Conservation (phyloP, 345 rosid genomes). For the Jatropha curcas region DNA sequence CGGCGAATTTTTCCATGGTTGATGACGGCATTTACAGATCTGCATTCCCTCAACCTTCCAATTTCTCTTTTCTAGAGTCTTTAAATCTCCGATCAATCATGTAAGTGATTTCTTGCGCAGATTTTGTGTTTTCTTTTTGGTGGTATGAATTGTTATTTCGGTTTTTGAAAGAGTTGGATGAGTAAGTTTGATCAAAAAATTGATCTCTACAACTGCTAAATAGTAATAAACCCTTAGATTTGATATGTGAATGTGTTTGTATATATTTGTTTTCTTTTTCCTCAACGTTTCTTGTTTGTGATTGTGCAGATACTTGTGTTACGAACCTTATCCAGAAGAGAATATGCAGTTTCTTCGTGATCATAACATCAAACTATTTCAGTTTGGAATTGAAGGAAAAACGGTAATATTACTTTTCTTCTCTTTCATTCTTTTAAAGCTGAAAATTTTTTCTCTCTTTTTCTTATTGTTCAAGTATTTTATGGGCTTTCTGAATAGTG, state of each 20-base stretch:
- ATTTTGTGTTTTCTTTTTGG: too few relatives aligned
- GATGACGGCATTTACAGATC: slow-evolving; percentile 84
- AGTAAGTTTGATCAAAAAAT: too few relatives aligned
- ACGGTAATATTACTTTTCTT: slow-evolving; percentile 39
- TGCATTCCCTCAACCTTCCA: slow-evolving; percentile 55
- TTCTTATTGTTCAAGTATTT: not conserved
- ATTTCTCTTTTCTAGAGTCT: slow-evolving; percentile 59
- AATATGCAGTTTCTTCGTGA: slow-evolving; percentile 54
- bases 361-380: slow-evolving; percentile 61
- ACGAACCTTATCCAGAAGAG: slow-evolving; percentile 79
- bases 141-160: too few relatives aligned
- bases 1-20: slow-evolving; percentile 74
- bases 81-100: slow-evolving; percentile 78
- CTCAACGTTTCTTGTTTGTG: not conserved
- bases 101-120: slow-evolving; percentile 28
- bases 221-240: too few relatives aligned
- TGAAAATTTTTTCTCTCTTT: too few relatives aligned
- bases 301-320: slow-evolving; percentile 68
- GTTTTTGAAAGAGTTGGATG: not conserved
- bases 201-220: too few relatives aligned
- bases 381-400: slow-evolving; percentile 82
- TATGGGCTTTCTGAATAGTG: not conserved
- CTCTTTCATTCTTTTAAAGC: too few relatives aligned
- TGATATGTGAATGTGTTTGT: too few relatives aligned
- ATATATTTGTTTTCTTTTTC: not conserved